These are phyloP conservation scores for Elsinoe perseae DNA, from an alignment of 2,329 filamentous ascomycete species.

Conservation along the genomic window DNA sequence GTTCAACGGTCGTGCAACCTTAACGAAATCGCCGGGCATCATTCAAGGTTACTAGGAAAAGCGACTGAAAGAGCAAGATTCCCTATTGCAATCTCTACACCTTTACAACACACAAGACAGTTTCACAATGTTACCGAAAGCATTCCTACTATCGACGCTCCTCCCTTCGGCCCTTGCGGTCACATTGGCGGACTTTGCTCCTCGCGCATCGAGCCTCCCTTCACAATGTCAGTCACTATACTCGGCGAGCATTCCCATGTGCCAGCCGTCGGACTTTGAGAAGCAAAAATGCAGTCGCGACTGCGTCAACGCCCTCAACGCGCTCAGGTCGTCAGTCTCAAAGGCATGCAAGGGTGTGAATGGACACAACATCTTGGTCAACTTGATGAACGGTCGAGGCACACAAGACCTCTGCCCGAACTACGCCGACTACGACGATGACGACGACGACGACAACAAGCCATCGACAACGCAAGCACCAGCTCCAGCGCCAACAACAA, in stretches of 20 bases:
- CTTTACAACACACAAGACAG: not conserved
- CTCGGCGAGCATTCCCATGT: conserved; percentile 34
- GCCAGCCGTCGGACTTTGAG: conserved; percentile 35
- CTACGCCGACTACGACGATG: conserved; percentile 22
- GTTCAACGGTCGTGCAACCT: conserved; percentile 6
- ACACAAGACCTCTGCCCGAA: conserved; percentile 34
- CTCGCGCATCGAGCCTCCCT: conserved; percentile 35
- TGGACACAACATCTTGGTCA: conserved; percentile 35
- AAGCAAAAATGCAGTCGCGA: conserved; percentile 26
- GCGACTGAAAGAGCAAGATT: conserved; percentile 13
- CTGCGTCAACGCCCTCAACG: conserved; percentile 36
- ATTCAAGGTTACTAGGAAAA: conserved; percentile 9
- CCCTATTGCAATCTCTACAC: conserved; percentile 1
- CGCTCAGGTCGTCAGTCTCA: conserved; percentile 30
- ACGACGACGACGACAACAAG: conserved; percentile 15
- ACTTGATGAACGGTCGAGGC: conserved; percentile 36
- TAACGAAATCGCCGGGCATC: not conserved
- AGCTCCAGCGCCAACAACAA: conserved; percentile 14
- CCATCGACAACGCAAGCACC: conserved; percentile 16
- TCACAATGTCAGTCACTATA: conserved; percentile 35
- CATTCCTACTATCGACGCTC: conserved; percentile 20
- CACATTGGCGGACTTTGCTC: conserved; percentile 39
- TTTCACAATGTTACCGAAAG: conserved; percentile 20
- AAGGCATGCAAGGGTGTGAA: conserved; percentile 31
- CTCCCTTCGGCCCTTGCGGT: conserved; percentile 29